Evolutionary conservation across 495 filamentous ascomycete species (phyloP), one percentile per base, ranked within the genome.

Genomic region (Acidiella bohemica): DNA sequence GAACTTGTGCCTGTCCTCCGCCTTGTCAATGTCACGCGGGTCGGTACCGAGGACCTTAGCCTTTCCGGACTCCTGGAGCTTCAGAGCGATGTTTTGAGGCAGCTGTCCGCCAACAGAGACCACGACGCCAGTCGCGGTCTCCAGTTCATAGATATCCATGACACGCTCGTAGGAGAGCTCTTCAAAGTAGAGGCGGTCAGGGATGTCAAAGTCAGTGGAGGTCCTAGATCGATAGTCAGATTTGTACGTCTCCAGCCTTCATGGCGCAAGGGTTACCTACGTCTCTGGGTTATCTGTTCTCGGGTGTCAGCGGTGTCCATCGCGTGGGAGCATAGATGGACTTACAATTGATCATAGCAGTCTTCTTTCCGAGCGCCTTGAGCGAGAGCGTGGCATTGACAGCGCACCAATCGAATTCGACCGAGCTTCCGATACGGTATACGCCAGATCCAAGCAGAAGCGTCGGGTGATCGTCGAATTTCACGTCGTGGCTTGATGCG

Each of bases 361-460:
- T 97, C 73, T 94, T 93, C 71, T 93, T 84, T 50, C 85, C 88
- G 76, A 94, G 87, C 36, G 77, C 65, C 48, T 75, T 73, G 47
- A 95, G 70, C 25, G 87, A 86, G 22, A 82, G 68, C 12, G 90
- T 90, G 44, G 84, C 84, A 55, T 88, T 93, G 48, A 95, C 88
- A 41, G 88, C 88, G 57, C 90, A 96, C 88, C 88, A 97, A 63
- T 97, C 88, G 57, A 97, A 97, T 62, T 97, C 88, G 41, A 97
- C 88, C 17, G 86, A 94, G 66, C 81, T 88, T 46, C 90, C 88
- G 56, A 95, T 97, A 50, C 88, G 75, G 70, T 96, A 96, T 7
- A 94, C 88, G 59, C 88, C 88, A 59, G 80, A 87, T 31, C 88
- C 88, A 21, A 94, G 76, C 37, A 96, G 81, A 39, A 94, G 63